phyloP scores from a whole-genome alignment of 1,284 basidiomycete genomes.

The Sporisorium graminicola region DNA sequence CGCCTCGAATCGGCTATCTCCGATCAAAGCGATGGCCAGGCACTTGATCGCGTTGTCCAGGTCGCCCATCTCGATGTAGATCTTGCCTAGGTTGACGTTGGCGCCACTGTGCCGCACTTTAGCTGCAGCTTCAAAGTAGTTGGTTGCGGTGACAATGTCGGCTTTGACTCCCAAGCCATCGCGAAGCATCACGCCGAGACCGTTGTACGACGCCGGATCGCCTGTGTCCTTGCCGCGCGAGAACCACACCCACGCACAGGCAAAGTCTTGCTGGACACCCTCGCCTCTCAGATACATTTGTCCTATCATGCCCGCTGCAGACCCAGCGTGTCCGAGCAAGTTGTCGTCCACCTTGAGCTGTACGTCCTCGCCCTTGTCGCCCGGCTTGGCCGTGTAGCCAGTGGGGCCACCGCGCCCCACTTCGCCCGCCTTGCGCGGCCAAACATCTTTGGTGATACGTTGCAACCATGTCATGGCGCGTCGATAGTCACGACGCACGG shows the following conservation, averaged over 20 bases:
- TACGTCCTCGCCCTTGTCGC: conserved; percentile 54
- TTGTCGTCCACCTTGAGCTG: conserved; percentile 51
- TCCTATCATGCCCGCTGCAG: conserved; percentile 74
- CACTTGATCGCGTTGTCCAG: conserved; percentile 35
- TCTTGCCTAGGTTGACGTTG: conserved; percentile 87
- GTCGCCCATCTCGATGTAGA: conserved; percentile 72
- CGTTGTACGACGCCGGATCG: conserved; percentile 88
- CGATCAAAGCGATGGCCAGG: conserved; percentile 45
- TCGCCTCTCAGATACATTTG: conserved; percentile 95
- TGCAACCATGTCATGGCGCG: conserved; percentile 52
- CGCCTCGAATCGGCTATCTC: conserved; percentile 55
- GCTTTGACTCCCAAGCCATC: conserved; percentile 81
- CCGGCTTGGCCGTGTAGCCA: conserved; percentile 38
- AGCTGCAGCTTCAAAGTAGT: conserved; percentile 83
- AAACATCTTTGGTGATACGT: conserved; percentile 54
- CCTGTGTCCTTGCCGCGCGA: conserved; percentile 79
- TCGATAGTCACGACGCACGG: conserved; percentile 56
- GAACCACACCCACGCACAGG: conserved; percentile 91
- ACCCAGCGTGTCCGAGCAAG: conserved; percentile 34
- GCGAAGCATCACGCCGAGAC: conserved; percentile 88
- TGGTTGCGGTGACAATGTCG: conserved; percentile 74
- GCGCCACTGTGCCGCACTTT: conserved; percentile 78
- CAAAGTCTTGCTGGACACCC: conserved; percentile 83
- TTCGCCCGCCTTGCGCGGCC: conserved; percentile 58
- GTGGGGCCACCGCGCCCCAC: conserved; percentile 54